A percentile compares a stretch with the other conserved stretches of the same genome.
Conservation (phyloP, 1,284 basidiomycete genomes). For the Trichosporon faecale region DNA sequence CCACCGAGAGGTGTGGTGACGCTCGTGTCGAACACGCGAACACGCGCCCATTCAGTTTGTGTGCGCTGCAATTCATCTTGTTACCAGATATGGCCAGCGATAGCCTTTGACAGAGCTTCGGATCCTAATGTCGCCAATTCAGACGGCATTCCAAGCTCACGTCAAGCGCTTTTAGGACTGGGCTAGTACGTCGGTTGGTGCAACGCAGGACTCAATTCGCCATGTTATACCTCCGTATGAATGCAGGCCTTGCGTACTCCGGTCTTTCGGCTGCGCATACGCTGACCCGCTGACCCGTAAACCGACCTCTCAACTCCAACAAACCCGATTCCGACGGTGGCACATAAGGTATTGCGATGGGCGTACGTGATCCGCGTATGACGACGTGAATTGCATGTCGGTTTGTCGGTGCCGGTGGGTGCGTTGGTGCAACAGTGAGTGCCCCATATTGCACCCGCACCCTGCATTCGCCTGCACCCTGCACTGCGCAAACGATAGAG, state of each 20-base stretch:
- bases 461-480: not conserved
- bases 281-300: not conserved
- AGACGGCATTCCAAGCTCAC: not conserved
- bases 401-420: not conserved
- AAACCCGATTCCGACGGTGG: not conserved
- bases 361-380: not conserved
- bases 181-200: not conserved
- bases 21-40: not conserved
- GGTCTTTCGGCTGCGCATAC: not conserved
- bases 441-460: not conserved
- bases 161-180: not conserved
- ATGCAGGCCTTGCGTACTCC: not conserved
- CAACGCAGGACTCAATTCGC: not conserved
- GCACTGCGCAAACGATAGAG: not conserved
- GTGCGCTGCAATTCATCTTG: not conserved
- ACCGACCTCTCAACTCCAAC: not conserved
- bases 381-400: not conserved
- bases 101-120: not conserved
- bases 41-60: not conserved
- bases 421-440: not conserved
- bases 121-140: not conserved
- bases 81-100: not conserved
- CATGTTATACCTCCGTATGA: not conserved
- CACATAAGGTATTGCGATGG: not conserved
- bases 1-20: not conserved